Evolutionary conservation across 441 rosid species (phyloP), one percentile per base, ranked within the genome.

Genomic region (Pelargonium cotyledonis): DNA sequence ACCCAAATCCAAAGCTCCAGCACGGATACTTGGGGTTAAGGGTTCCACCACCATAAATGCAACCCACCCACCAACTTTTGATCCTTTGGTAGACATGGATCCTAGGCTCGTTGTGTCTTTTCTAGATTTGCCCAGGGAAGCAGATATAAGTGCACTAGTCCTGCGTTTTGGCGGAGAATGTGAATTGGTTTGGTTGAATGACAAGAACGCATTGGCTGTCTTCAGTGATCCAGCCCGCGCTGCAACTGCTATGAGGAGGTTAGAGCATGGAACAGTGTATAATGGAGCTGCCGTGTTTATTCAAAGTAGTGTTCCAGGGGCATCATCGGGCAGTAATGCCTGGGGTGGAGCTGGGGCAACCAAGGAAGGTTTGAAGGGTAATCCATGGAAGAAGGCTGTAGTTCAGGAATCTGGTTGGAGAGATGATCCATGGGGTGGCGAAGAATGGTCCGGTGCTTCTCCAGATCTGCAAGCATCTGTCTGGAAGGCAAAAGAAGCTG

Each of bases 101-200:
- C 94, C 97, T 44, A 83, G 98, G 81, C 96, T 89, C 66, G 96
- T 93, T 44, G 96, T 93, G 67, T 91, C 94, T 60, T 88, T 96
- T 72, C 79, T 82, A 49, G 97, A 96, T 86, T 85, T 96, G 80
- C 99, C 98, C 0, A 86, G 97, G 78, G 98, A 92, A 75, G 84
- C 96, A 4, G 92, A 95, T 80, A 89, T 91, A 77, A 91, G 94
- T 60, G 91, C 91, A 8, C 78, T 89, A 67, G 96, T 93, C 26
- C 80, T 91, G 68, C 88, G 97, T 71, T 91, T 92, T 82, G 98
- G 98, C 38, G 98, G 98, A 73, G 98, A 95, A 76, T 90, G 98
- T 69, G 96, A 96, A 79, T 84, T 96, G 67, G 88, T 93, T 68
- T 93, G 96, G 99, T 78, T 93, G 80, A 91, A 91, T 74, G 97